Evolutionary conservation across 805 yeast species (phyloP).

Genomic region (Maudiozyma serrabonitensis): DNA sequence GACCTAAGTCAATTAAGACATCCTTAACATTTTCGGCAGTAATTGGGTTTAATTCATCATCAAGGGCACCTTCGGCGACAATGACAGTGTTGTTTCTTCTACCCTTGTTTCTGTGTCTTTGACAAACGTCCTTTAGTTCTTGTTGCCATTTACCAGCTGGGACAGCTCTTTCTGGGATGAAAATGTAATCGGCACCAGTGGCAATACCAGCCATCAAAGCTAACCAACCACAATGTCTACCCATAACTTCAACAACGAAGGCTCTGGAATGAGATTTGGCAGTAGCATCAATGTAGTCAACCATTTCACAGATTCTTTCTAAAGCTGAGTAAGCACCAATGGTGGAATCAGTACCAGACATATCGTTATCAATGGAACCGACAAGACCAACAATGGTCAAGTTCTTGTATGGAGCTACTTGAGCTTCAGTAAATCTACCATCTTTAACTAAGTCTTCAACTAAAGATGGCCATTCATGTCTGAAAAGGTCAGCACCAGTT

Average conservation of each 20-base stretch:
- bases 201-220: constrained; percentile 96
- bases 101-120: constrained; percentile 75
- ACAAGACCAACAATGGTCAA: constrained; percentile 89
- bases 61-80: constrained; percentile 97
- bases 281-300: constrained; percentile 95
- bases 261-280: constrained; percentile 97
- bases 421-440: constrained; percentile 47
- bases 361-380: constrained; percentile 96
- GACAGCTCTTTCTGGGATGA: constrained; percentile 93
- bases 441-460: constrained; percentile 57
- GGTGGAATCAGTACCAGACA: constrained; percentile 94
- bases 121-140: constrained; percentile 64
- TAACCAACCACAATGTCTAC: constrained; percentile 98
- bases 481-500: constrained; percentile 93
- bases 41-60: constrained; percentile 69
- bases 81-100: constrained; percentile 91
- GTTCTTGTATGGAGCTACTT: constrained; percentile 52
- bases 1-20: constrained; percentile 71
- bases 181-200: constrained; percentile 88
- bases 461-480: constrained; percentile 90
- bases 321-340: constrained; percentile 93
- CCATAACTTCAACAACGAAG: constrained; percentile 97
- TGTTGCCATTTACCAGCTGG: constrained; percentile 64
- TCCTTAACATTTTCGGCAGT: constrained; percentile 73
- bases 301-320: constrained; percentile 85